Percentiles rank a stretch among this genome's conserved stretches.
phyloP scores from a whole-genome alignment of 1,139 yeast species.

The Candida freyschussii region DNA sequence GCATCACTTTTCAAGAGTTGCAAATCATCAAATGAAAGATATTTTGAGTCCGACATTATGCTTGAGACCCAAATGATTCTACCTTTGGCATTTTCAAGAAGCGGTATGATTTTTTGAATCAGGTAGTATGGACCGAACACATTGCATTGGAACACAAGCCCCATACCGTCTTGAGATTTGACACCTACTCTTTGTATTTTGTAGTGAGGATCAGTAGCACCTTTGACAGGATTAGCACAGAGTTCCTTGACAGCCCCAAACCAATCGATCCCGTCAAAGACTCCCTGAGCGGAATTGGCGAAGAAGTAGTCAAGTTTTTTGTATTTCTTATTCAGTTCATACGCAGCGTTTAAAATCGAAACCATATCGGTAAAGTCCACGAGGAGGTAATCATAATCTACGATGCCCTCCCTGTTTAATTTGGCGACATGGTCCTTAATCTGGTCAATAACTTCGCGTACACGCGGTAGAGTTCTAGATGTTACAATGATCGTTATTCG shows the following conservation, averaged over 20 bases:
- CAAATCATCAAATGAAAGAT: constrained; percentile 66
- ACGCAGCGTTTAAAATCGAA: constrained; percentile 68
- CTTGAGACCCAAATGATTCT: constrained; percentile 82
- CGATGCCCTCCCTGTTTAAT: constrained; percentile 42
- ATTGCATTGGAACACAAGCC: constrained; percentile 89
- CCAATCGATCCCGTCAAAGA: constrained; percentile 85
- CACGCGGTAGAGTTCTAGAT: constrained; percentile 82
- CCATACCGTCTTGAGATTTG: constrained; percentile 67
- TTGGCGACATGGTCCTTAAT: constrained; percentile 49
- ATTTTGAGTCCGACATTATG: constrained; percentile 68
- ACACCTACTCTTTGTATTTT: constrained; percentile 77
- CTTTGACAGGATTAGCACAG: constrained; percentile 58
- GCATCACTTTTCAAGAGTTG: constrained; percentile 59
- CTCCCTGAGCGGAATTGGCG: constrained; percentile 88
- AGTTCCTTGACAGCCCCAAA: constrained; percentile 65
- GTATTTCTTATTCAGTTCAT: constrained; percentile 63
- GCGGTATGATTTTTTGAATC: constrained; percentile 52
- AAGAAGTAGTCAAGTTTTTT: constrained; percentile 68
- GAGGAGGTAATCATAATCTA: constrained; percentile 81
- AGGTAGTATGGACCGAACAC: constrained; percentile 92
- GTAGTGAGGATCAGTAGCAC: constrained; percentile 81
- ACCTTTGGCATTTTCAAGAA: constrained; percentile 51
- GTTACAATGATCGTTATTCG: constrained; percentile 79
- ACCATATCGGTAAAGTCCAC: constrained; percentile 92
- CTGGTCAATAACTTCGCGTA: constrained; percentile 62